Percentiles rank a stretch among this genome's conserved stretches.
These are phyloP conservation scores for Bryum argenteum DNA, from an alignment of 225 moss, liverwort and hornwort species.

Conservation along the genomic window DNA sequence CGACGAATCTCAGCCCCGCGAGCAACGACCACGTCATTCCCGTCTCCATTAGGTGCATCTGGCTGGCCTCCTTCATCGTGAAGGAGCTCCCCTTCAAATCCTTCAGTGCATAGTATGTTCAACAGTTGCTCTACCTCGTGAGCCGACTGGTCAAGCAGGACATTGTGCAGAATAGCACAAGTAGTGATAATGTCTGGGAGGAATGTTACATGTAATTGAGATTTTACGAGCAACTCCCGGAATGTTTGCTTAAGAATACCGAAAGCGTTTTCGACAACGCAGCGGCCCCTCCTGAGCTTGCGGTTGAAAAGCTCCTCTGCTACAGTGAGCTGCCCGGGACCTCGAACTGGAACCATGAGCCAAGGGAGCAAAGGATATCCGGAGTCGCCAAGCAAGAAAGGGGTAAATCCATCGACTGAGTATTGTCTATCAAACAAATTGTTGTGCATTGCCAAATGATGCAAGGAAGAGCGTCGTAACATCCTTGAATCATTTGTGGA, in stretches of 20 bases:
- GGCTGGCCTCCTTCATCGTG: background rate
- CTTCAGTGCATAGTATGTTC: background rate
- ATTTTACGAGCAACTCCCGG: background rate
- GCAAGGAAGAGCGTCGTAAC: too few relatives aligned
- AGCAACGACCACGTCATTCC: too few relatives aligned
- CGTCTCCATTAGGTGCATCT: background rate
- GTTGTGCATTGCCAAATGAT: too few relatives aligned
- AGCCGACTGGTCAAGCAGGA: background rate
- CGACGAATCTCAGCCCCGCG: too few relatives aligned
- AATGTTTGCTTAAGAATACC: background rate
- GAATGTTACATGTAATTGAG: background rate
- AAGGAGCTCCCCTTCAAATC: background rate
- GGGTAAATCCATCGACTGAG: background rate
- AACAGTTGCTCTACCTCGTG: background rate
- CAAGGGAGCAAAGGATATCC: background rate
- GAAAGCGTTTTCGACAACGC: background rate
- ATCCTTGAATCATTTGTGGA: too few relatives aligned
- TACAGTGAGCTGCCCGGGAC: background rate
- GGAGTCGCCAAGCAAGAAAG: background rate
- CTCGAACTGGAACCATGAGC: background rate
- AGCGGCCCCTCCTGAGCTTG: background rate
- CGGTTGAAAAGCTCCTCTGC: background rate
- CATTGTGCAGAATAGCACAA: background rate
- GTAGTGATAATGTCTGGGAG: background rate
- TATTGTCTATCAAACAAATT: too few relatives aligned